Conservation (phyloP, 179 eudicot genomes). For the Nepenthes alata region DNA sequence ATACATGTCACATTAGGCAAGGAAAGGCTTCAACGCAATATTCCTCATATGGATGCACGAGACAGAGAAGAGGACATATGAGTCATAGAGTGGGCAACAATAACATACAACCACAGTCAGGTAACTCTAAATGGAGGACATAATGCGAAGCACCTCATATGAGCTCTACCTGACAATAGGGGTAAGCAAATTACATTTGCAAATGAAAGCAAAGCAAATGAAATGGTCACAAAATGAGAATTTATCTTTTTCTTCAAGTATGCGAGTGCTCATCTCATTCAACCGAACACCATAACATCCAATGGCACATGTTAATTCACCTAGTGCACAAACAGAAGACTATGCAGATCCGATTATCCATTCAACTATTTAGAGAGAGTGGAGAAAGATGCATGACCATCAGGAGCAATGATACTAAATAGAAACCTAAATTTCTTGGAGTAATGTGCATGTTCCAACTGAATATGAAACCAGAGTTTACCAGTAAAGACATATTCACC, state of each 20-base stretch:
- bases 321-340: not conserved
- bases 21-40: too few relatives aligned
- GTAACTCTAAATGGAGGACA: too few relatives aligned
- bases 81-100: too few relatives aligned
- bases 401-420: not conserved
- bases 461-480: not conserved
- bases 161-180: not conserved
- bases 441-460: not conserved
- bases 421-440: not conserved
- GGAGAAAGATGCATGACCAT: not conserved
- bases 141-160: too few relatives aligned
- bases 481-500: conserved; percentile 26
- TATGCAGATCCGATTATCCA: not conserved
- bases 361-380: not conserved
- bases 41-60: too few relatives aligned
- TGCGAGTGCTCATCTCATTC: too few relatives aligned
- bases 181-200: not conserved
- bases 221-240: not conserved
- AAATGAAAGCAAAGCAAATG: not conserved
- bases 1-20: too few relatives aligned
- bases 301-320: not conserved
- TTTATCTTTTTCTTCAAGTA: not conserved
- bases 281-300: too few relatives aligned
- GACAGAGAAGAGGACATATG: too few relatives aligned
- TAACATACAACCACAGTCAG: too few relatives aligned